Evolutionary conservation across 768 basidiomycete genomes (phyloP).

Genomic region (Tremella yokohamensis): DNA sequence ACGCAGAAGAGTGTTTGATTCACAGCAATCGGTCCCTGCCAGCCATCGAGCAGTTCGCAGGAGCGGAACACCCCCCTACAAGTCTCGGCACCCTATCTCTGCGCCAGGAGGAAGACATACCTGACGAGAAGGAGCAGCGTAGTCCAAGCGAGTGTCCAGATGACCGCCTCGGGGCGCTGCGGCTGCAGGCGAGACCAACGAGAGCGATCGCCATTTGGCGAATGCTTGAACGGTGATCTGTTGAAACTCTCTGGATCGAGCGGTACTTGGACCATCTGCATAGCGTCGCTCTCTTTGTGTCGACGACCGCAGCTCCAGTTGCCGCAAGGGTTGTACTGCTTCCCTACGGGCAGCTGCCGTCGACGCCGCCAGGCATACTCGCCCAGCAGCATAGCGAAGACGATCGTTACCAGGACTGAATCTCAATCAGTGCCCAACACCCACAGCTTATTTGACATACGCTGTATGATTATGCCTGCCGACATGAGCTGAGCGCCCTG

Average conservation of each 20-base stretch:
- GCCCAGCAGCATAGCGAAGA: constrained; percentile 53
- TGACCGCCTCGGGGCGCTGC: no score
- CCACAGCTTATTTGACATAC: constrained; percentile 38
- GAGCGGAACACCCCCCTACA: constrained; percentile 56
- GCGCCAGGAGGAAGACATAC: constrained; percentile 12
- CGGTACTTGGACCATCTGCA: neutral
- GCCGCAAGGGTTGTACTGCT: constrained; percentile 22
- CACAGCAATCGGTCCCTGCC: constrained; percentile 57
- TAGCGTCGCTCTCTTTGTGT: neutral
- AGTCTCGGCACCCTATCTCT: no score
- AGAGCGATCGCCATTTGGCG: neutral
- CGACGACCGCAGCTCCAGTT: constrained; percentile 1
- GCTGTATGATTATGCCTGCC: constrained; percentile 61
- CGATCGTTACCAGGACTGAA: constrained; percentile 53
- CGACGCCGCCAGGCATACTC: constrained; percentile 57
- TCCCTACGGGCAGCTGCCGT: constrained; percentile 28
- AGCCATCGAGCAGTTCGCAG: constrained; percentile 56
- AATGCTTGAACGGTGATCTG: neutral
- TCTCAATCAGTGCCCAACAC: neutral
- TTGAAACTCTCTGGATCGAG: neutral
- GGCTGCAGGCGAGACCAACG: no score
- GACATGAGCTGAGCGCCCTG: constrained; percentile 60
- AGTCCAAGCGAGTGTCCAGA: constrained; percentile 7
- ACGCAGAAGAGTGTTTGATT: constrained; percentile 52
- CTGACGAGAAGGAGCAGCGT: constrained; percentile 58